These are phyloP conservation scores for Raddia guianensis DNA, from an alignment of 176 grass and related monocot genomes.

Conservation along the genomic window DNA sequence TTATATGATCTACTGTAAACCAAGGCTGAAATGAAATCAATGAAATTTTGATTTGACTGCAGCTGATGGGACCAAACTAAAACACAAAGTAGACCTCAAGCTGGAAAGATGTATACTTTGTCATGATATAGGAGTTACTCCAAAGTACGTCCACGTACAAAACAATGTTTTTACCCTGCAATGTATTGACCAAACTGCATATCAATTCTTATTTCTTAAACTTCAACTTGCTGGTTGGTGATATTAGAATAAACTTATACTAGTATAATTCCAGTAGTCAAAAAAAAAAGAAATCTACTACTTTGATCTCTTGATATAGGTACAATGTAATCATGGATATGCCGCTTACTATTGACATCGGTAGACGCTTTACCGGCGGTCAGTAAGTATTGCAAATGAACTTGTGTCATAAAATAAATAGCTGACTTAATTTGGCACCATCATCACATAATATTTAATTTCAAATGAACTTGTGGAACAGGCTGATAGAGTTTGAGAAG, in stretches of 20 bases:
- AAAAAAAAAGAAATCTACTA: neutral
- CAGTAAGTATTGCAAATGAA: conserved; percentile 46
- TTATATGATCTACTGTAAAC: neutral
- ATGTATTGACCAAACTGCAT: neutral
- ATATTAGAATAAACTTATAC: neutral
- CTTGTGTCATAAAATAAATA: neutral
- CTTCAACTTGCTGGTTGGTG: neutral
- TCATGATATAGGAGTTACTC: conserved; percentile 65
- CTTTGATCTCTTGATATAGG: conserved; percentile 31
- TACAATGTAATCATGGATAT: conserved; percentile 64
- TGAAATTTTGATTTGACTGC: conserved; percentile 16
- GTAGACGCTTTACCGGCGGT: conserved; percentile 42
- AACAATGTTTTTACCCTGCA: neutral
- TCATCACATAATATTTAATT: neutral
- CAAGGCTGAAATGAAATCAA: conserved; percentile 7
- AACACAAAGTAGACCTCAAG: conserved; percentile 55
- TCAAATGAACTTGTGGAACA: neutral
- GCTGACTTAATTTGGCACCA: neutral
- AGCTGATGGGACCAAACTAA: conserved; percentile 58
- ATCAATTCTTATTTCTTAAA: neutral
- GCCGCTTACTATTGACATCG: conserved; percentile 56
- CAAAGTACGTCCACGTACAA: conserved; percentile 31
- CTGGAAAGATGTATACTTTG: conserved; percentile 53
- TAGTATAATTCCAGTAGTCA: neutral
- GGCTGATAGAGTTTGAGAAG: conserved; percentile 65